phyloP scores from a whole-genome alignment of 768 basidiomycete species.

The Pisolithus marmoratus region DNA sequence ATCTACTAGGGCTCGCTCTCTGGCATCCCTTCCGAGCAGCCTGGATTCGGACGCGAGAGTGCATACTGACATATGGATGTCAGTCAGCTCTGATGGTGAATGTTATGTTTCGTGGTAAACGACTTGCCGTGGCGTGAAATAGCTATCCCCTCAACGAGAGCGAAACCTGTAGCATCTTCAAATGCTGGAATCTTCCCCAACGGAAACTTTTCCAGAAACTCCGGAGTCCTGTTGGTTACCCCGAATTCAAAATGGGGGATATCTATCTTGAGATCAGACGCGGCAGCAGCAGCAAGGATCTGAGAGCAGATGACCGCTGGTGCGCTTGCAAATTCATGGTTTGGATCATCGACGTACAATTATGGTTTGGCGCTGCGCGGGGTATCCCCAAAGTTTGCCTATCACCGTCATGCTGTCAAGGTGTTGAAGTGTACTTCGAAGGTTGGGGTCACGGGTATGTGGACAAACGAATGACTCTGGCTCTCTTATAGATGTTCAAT shows the following conservation, averaged over 20 bases:
- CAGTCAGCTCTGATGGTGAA: neutral
- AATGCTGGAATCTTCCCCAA: constrained; percentile 25
- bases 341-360: constrained; percentile 14
- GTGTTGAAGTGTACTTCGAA: neutral
- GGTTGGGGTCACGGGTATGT: neutral
- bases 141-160: constrained; percentile 22
- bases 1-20: constrained; percentile 23
- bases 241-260: constrained; percentile 14
- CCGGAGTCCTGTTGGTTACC: constrained; percentile 21
- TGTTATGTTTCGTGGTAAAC: neutral
- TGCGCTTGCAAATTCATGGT: neutral
- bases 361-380: constrained; percentile 23
- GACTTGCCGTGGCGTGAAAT: constrained; percentile 25
- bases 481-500: neutral
- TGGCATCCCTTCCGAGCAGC: constrained; percentile 17
- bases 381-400: constrained; percentile 21
- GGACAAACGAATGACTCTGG: neutral
- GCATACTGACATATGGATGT: constrained; percentile 12
- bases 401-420: constrained; percentile 14
- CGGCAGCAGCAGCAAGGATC: constrained; percentile 20
- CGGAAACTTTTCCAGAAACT: constrained; percentile 25
- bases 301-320: neutral
- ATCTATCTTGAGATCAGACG: constrained; percentile 23
- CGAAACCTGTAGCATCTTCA: constrained; percentile 18
- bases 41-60: constrained; percentile 21